Evolutionary conservation across 2,329 filamentous ascomycete species (phyloP).

Genomic region (Ophiostoma sp.): DNA sequence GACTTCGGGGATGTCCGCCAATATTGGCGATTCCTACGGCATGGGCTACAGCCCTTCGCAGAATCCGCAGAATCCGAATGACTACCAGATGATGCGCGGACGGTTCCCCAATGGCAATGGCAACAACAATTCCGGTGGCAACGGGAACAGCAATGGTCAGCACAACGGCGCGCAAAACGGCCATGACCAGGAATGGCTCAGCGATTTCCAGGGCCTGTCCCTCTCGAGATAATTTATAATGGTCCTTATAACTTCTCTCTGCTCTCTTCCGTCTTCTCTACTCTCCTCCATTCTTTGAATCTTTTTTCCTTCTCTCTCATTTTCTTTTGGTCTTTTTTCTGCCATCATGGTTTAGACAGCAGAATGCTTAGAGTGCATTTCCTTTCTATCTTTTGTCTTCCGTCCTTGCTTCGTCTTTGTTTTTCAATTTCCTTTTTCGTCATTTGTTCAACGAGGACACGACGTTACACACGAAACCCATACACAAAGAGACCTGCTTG

Average conservation of each 20-base stretch:
- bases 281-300: background rate
- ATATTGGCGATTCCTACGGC: constrained; percentile 40
- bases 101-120: constrained; percentile 39
- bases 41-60: constrained; percentile 38
- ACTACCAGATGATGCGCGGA: constrained; percentile 45
- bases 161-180: constrained; percentile 33
- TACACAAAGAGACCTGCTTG: constrained; percentile 1
- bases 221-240: constrained; percentile 36
- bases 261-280: background rate
- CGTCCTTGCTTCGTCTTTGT: background rate
- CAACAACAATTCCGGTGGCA: background rate
- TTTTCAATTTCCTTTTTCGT: background rate
- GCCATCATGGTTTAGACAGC: constrained; percentile 22
- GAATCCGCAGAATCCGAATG: constrained; percentile 31
- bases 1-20: background rate
- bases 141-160: constrained; percentile 30
- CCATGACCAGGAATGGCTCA: constrained; percentile 53
- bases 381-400: constrained; percentile 2
- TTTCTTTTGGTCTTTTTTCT: constrained; percentile 3
- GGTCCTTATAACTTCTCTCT: background rate
- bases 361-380: constrained; percentile 26
- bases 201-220: constrained; percentile 64
- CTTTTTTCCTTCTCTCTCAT: constrained; percentile 6
- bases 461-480: constrained; percentile 16
- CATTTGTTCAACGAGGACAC: constrained; percentile 20